Base-by-base conservation (phyloP, 169 alveolate species). In the Eimeria praecox region DNA sequence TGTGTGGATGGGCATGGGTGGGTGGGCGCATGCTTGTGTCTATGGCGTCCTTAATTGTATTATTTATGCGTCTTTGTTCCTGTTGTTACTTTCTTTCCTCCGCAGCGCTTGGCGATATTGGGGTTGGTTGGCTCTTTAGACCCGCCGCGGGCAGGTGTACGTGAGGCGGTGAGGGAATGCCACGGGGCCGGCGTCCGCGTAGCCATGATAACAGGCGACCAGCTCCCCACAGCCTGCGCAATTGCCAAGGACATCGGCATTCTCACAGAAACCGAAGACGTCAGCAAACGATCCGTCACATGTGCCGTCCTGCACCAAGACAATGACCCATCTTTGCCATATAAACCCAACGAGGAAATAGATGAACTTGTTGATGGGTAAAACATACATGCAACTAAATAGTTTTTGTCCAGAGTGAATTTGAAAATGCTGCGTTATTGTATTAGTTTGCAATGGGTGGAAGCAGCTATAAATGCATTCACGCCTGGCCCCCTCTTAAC, bases 121-220 rank as follows among this genome's bases (percentile, higher is more conserved):
- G 99, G 99, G 33, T 83, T 98, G 96, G 90, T 98, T 38, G 99
- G 99, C 66, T 97, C 98, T 94, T 97, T 99, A 92, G 99, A 99
- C 97, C 99, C 99, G 42, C 99, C 99, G 9, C 98, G 99, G 87
- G 98, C 97, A 16, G 99, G 99, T n/a, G 99, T 99, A 52, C 99
- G 99, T 94, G 99, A 97, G 75, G 99, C 99, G 56, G 99, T 99
- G 35, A 97, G 97, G 86, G 97, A 98, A 30, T 99, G 99, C 86
- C 96, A 98, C 66, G 98, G 96, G 75, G 99, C 99, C 12, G 99
- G 99, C 44, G 99, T 99, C 52, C 98, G 99, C 12, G 99, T 99
- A 24, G 98, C 99, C 80, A 99, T 99, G 99, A 99, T 99, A 75
- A 99, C 99, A n/a, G 99, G 99, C 33, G 99, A 99, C 97, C 99